Conservation (phyloP, 208 protist genomes). For the Wallacemonas sp. region DNA sequence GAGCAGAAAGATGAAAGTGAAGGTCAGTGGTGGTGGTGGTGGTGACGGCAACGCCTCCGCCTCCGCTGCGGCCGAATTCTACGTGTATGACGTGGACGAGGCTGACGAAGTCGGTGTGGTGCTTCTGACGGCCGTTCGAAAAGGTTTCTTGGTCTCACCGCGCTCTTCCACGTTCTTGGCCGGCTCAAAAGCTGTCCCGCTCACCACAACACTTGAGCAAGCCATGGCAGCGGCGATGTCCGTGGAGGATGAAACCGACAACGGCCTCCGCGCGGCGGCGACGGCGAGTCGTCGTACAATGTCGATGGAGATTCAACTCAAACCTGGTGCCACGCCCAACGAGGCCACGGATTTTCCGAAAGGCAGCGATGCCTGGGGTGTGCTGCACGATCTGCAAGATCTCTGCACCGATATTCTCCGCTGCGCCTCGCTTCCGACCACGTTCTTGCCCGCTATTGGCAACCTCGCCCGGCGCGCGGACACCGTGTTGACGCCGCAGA, state of each 20-base stretch:
- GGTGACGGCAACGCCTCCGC: too few species aligned
- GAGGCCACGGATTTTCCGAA: conserved; percentile 9
- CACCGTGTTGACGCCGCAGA: background rate
- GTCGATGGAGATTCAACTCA: conserved; percentile 9
- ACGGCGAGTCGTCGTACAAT: conserved; percentile 12
- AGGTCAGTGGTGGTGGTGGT: conserved; percentile 13
- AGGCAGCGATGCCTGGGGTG: conserved; percentile 7
- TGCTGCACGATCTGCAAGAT: conserved; percentile 22
- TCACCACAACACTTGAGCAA: conserved; percentile 8
- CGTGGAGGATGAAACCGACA: conserved; percentile 7
- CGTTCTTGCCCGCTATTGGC: conserved; percentile 37
- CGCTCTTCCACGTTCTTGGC: conserved; percentile 9
- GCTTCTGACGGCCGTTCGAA: conserved; percentile 41
- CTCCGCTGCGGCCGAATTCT: conserved; percentile 16
- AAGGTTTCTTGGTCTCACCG: conserved; percentile 36
- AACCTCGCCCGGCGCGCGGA: conserved; percentile 38
- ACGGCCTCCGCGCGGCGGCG: conserved; percentile 2
- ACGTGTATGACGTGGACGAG: conserved; percentile 41
- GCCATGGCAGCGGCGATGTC: conserved; percentile 11
- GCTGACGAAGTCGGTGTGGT: conserved; percentile 34
- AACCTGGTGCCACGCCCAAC: background rate
- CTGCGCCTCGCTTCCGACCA: conserved; percentile 45
- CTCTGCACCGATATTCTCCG: conserved; percentile 30
- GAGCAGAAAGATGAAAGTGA: conserved; percentile 37
- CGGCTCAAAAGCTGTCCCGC: background rate